Percentiles rank a stretch among this genome's conserved stretches.
These are phyloP conservation scores for Kwoniella bestiolae DNA, from an alignment of 768 basidiomycete species.

Conservation along the genomic window DNA sequence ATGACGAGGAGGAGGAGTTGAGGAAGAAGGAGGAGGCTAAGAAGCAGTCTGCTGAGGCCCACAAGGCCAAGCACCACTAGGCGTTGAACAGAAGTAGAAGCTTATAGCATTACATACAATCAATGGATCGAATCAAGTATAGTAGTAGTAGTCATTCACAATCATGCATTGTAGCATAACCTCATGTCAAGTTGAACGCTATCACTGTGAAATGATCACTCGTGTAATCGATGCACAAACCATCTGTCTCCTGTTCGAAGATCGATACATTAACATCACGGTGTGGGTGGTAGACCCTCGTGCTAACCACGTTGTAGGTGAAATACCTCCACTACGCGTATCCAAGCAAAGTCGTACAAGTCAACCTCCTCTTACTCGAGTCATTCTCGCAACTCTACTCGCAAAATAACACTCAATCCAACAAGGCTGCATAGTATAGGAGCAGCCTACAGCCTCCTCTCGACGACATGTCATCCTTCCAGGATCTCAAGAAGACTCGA, in stretches of 20 bases:
- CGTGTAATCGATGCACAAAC: too few relatives aligned
- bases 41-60: constrained; percentile 37
- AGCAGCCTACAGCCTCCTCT: too few relatives aligned
- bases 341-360: too few relatives aligned
- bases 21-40: constrained; percentile 53
- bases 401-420: too few relatives aligned
- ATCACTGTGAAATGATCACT: too few relatives aligned
- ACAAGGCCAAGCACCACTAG: constrained; percentile 35
- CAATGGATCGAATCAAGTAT: constrained; percentile 2
- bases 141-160: not conserved
- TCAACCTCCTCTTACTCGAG: too few relatives aligned
- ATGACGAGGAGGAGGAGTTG: constrained; percentile 51
- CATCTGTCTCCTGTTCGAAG: too few relatives aligned
- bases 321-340: not conserved
- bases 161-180: constrained; percentile 26
- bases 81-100: not conserved
- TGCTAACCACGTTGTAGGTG: too few relatives aligned
- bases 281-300: too few relatives aligned
- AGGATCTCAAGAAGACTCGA: constrained; percentile 15
- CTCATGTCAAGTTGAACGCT: not conserved
- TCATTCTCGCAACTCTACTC: too few relatives aligned
- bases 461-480: constrained; percentile 20
- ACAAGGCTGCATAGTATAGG: too few relatives aligned
- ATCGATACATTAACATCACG: too few relatives aligned
- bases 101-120: constrained; percentile 1